A percentile compares a stretch with the other conserved stretches of the same genome.
These are phyloP conservation scores for Geotrichum restrictum DNA, from an alignment of 1,139 yeast genomes.

Conservation along the genomic window DNA sequence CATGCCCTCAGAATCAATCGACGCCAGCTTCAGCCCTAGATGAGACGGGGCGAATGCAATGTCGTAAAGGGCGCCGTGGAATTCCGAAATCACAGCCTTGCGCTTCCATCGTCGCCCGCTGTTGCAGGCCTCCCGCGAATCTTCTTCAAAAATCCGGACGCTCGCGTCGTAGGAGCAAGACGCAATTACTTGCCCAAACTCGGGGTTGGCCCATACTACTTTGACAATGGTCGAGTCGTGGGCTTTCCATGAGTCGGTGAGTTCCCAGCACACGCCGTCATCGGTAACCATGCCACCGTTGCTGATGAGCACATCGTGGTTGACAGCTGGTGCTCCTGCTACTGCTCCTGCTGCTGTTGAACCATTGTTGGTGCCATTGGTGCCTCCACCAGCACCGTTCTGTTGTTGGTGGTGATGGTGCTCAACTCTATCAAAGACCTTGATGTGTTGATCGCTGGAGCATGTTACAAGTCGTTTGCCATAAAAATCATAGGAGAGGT, in stretches of 20 bases:
- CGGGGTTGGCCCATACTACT: conserved; percentile 91
- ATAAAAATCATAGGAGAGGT: conserved; percentile 78
- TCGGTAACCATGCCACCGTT: conserved; percentile 14
- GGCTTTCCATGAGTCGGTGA: conserved; percentile 89
- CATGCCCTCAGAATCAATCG: conserved; percentile 87
- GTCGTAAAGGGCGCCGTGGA: conserved; percentile 85
- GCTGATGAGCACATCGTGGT: background rate
- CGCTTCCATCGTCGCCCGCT: conserved; percentile 80
- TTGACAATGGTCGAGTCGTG: conserved; percentile 85
- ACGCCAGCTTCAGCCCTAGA: conserved; percentile 75
- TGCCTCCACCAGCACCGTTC: background rate
- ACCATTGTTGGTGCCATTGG: background rate
- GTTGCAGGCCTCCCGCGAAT: conserved; percentile 67
- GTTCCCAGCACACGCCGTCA: conserved; percentile 56
- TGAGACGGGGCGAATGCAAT: conserved; percentile 87
- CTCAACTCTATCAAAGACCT: conserved; percentile 68
- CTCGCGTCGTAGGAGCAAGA: conserved; percentile 88
- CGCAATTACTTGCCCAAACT: conserved; percentile 80
- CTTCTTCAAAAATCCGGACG: conserved; percentile 87
- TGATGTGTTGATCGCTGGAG: conserved; percentile 86
- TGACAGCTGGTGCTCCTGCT: background rate
- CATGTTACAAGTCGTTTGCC: conserved; percentile 89
- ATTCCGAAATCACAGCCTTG: conserved; percentile 72
- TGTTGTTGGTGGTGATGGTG: conserved; percentile 26
- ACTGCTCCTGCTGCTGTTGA: background rate